Evolutionary conservation across 768 basidiomycete species (phyloP), one percentile per base, ranked within the genome.

Genomic region (Serendipita sp.): DNA sequence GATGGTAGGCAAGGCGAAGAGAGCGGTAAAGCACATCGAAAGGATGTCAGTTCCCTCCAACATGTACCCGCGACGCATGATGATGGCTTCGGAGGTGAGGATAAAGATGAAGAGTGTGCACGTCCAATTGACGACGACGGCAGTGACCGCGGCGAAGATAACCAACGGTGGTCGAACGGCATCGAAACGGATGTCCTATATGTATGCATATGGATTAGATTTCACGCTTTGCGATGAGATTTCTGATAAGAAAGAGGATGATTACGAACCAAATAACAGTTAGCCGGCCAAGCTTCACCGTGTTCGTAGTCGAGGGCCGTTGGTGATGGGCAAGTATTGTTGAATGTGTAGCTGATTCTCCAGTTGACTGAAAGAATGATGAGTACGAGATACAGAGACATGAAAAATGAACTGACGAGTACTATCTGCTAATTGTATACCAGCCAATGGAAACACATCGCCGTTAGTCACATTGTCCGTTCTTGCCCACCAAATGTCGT

Each of bases 1-100:
- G n/a, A 60, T 36, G 34, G 56, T 32, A 10, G 56, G 56, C 56
- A 60, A 35, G n/a, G 56, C 56, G 56, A 60, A 60, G 56, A 60
- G 56, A 23, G 56, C 56, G 34, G 56, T 60, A 28, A 60, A 60
- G 56, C 28, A 32, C 23, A 60, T 35, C 23, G 28, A 30, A 4
- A 60, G 32, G 28, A 60, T 30, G 32, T 60, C 56, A n/a, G 56
- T 60, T 11, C 56, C 56, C 10, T 30, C 23, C 28, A 60, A 36
- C 56, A 60, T 60, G 56, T 32, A 60, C 16, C 34, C 34, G 35
- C 56, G 56, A n/a, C 56, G 56, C 23, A 60, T 23, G 56, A 60
- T 35, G 56, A 60, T 60, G 4, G 35, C 56, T 36, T 60, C 56
- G 56, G 16, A 60, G 16, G 56, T 60, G 23, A 60, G 56, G 32